phyloP scores from a whole-genome alignment of 345 rosid genomes.

The Euphorbia pulcherrima region DNA sequence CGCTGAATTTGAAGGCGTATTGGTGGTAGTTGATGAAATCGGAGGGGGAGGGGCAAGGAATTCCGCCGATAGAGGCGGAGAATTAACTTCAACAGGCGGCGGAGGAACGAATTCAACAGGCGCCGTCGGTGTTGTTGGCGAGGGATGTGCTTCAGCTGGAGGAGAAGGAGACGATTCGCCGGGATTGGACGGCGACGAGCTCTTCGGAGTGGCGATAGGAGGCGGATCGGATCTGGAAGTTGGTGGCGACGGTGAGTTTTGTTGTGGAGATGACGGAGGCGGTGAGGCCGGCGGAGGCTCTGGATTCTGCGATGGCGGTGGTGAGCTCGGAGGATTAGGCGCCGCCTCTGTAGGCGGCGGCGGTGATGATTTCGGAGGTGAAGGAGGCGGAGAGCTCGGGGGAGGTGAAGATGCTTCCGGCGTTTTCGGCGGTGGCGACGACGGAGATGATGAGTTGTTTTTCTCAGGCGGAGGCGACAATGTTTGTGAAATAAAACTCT shows the following conservation, averaged over 20 bases:
- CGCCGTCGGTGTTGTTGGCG: neutral
- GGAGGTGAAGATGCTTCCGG: slow-evolving; percentile 19
- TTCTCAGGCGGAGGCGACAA: slow-evolving; percentile 11
- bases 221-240: slow-evolving; percentile 14
- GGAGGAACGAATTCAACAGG: slow-evolving; percentile 13
- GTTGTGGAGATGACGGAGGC: slow-evolving; percentile 11
- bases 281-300: slow-evolving; percentile 17
- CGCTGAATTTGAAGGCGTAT: slow-evolving; percentile 22
- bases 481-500: neutral
- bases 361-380: slow-evolving; percentile 11
- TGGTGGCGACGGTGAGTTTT: slow-evolving; percentile 24
- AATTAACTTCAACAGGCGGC: neutral
- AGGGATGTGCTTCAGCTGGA: neutral
- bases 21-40: neutral
- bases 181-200: slow-evolving; percentile 10
- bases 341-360: slow-evolving; percentile 16
- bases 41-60: slow-evolving; percentile 12
- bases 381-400: slow-evolving; percentile 10
- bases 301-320: slow-evolving; percentile 19
- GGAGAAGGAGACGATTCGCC: slow-evolving; percentile 7
- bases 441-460: slow-evolving; percentile 16
- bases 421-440: slow-evolving; percentile 21
- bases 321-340: neutral
- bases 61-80: slow-evolving; percentile 12
- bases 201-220: neutral